Base-by-base conservation (phyloP, 202 grass and related monocot genomes). In the Setaria italica region DNA sequence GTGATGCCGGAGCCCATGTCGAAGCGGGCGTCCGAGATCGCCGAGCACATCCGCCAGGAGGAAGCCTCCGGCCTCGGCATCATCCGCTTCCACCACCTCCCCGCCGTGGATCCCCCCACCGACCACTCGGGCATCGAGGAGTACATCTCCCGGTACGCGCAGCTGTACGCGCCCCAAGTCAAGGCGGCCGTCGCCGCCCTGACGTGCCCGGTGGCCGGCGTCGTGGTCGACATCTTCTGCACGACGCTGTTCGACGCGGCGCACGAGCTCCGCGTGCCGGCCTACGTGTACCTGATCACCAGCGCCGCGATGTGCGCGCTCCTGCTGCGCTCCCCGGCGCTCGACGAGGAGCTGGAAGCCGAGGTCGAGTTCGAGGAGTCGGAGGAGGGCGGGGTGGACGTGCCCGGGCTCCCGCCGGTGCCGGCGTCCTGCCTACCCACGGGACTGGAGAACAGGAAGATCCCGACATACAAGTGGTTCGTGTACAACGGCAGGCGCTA, bases 61-160 rank as follows among this genome's bases (percentile, higher is more conserved):
- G 29, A 89, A 16, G 47, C 86, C 12, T 59, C 82, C 11, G 72
- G 84, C 70, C 85, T 70, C 49, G 85, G 30, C 64, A 68, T 94
- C 64, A 68, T 94, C 19, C 78, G 77, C 56, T 86, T 94, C 82
- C 39, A 78, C 45, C 33, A 76, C 11, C 87, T 94, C 79, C 92
- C 85, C 5, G 45, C 32, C 9, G 57, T 88, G 0, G 25, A 81
- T 1, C 82, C 74, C 2, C 85, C 82, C 0, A 15, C n/a, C 13
- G 53, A 70, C 9, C 8, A 1, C 56, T 15, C 34, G 0, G 62
- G 74, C 39, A 1, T 72, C 4, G 88, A 90, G 78, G 93, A 95
- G 20, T 89, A 81, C 73, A 0, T 87, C 25, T 86, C 88, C 57
- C 70, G 35, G 8, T 37, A 35, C 42, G 73, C 80, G 20, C 88